phyloP scores from a whole-genome alignment of 805 yeast genomes.

The Candida loeiensis region DNA sequence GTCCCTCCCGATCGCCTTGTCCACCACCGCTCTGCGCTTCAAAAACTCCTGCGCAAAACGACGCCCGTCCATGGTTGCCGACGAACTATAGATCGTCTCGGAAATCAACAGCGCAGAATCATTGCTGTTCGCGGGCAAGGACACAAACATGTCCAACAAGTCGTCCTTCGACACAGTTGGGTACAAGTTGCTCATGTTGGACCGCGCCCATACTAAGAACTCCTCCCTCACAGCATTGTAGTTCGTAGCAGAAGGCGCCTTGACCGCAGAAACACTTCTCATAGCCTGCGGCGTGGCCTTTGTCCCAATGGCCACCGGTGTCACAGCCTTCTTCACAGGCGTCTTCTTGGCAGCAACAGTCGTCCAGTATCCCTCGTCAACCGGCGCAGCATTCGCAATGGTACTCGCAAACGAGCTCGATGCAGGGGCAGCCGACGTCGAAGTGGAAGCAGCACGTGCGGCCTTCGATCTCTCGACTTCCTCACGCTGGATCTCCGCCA shows the following conservation, averaged over 20 bases:
- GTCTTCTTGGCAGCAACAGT: slow-evolving; percentile 34
- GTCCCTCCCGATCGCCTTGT: slow-evolving; percentile 43
- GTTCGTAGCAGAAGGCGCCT: slow-evolving; percentile 22
- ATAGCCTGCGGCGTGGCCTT: slow-evolving; percentile 33
- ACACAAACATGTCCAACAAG: slow-evolving; percentile 72
- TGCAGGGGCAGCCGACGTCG: slow-evolving; percentile 7
- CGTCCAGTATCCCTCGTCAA: slow-evolving; percentile 41
- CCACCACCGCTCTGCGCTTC: slow-evolving; percentile 72
- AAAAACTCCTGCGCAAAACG: slow-evolving; percentile 88
- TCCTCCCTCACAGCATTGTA: slow-evolving; percentile 42
- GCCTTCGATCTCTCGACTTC: slow-evolving; percentile 44
- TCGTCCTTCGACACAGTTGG: slow-evolving; percentile 75
- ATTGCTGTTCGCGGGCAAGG: slow-evolving; percentile 63
- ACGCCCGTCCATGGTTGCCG: slow-evolving; percentile 90
- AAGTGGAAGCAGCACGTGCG: slow-evolving; percentile 17
- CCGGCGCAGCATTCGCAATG: slow-evolving; percentile 25
- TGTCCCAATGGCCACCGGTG: slow-evolving; percentile 18
- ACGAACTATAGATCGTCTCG: slow-evolving; percentile 85
- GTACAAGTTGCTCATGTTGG: slow-evolving; percentile 62
- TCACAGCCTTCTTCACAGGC: slow-evolving; percentile 23
- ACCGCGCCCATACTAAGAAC: slow-evolving; percentile 69
- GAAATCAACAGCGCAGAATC: slow-evolving; percentile 85
- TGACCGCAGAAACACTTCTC: slow-evolving; percentile 33
- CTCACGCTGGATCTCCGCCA: slow-evolving; percentile 62
- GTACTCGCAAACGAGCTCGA: slow-evolving; percentile 31